phyloP scores from a whole-genome alignment of 306 rosid species.

The Casuarina glauca region DNA sequence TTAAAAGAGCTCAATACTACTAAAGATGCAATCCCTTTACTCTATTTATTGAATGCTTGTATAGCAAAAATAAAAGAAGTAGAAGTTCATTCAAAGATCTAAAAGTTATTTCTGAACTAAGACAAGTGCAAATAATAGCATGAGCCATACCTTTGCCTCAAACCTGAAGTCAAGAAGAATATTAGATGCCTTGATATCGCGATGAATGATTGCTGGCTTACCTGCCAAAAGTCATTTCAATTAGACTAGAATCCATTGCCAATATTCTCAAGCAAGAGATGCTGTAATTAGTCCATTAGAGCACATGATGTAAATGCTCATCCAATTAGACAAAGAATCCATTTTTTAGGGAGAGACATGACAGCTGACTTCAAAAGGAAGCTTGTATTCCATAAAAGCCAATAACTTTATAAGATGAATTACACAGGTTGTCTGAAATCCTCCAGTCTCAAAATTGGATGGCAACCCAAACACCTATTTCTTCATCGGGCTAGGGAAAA shows the following conservation, averaged over 20 bases:
- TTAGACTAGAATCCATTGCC: constrained; percentile 2
- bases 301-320: background rate
- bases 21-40: no score
- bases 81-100: background rate
- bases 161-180: constrained; percentile 57
- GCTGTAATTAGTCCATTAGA: no score
- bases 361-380: background rate
- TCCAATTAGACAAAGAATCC: background rate
- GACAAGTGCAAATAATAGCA: background rate
- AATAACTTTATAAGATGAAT: background rate
- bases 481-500: background rate
- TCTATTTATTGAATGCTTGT: background rate
- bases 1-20: no score
- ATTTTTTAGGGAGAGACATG: background rate
- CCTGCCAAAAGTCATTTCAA: constrained; percentile 33
- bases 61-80: background rate
- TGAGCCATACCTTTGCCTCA: constrained; percentile 52
- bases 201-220: constrained; percentile 61
- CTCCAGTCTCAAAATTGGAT: background rate
- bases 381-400: background rate
- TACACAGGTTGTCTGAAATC: background rate
- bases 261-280: background rate
- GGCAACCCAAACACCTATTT: background rate
- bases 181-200: constrained; percentile 71
- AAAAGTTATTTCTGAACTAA: background rate